A percentile compares a stretch with the other conserved stretches of the same genome.
These are phyloP conservation scores for Aureobasidium sp. DNA, from an alignment of 2,329 filamentous ascomycete species.

Conservation along the genomic window DNA sequence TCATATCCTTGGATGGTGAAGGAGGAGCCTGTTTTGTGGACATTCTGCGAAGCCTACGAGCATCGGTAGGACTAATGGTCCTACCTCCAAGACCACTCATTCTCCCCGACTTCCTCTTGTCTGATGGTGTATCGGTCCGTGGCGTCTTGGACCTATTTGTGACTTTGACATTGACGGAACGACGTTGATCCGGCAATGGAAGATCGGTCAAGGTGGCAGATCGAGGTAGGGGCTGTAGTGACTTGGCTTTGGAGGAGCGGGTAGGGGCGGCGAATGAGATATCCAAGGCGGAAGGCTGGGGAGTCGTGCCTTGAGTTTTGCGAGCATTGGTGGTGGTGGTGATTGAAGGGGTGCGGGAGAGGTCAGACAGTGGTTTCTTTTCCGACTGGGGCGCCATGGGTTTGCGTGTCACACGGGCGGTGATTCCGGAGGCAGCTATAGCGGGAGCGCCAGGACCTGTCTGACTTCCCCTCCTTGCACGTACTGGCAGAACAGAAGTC, in stretches of 20 bases:
- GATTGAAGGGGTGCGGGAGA: slow-evolving; percentile 11
- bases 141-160: slow-evolving; percentile 38
- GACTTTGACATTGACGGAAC: slow-evolving; percentile 48
- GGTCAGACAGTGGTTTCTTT: slow-evolving; percentile 15
- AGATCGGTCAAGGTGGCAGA: slow-evolving; percentile 8
- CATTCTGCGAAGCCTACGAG: slow-evolving; percentile 78
- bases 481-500: slow-evolving; percentile 5
- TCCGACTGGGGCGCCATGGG: slow-evolving; percentile 1
- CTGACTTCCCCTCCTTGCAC: slow-evolving; percentile 3
- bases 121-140: slow-evolving; percentile 32
- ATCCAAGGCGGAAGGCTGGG: slow-evolving; percentile 6
- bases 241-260: slow-evolving; percentile 60
- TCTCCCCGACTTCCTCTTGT: slow-evolving; percentile 60
- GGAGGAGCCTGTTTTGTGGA: slow-evolving; percentile 62
- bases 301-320: background rate
- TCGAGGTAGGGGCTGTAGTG: slow-evolving; percentile 61
- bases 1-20: slow-evolving; percentile 31
- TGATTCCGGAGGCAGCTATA: background rate
- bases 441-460: slow-evolving; percentile 5
- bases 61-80: slow-evolving; percentile 94
- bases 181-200: slow-evolving; percentile 13
- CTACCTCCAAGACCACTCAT: slow-evolving; percentile 83
- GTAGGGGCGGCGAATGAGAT: slow-evolving; percentile 16
- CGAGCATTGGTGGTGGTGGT: background rate
- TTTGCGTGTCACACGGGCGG: slow-evolving; percentile 7